A percentile compares a stretch with the other conserved stretches of the same genome.
These are phyloP conservation scores for Nicotiana undulata DNA, from an alignment of 257 asterid genomes.

Conservation along the genomic window DNA sequence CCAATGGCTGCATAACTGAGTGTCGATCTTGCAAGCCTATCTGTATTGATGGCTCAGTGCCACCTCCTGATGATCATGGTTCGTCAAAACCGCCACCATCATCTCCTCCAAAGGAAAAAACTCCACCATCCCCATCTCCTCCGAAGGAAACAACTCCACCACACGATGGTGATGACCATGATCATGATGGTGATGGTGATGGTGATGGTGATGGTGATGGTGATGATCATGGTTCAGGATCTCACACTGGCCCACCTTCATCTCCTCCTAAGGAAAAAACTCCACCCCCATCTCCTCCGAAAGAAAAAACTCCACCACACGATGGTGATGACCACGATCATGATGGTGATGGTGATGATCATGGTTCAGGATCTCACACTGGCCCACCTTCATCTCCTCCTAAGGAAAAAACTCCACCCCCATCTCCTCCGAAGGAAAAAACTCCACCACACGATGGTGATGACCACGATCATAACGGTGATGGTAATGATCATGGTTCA, in stretches of 20 bases:
- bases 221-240: no score
- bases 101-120: not conserved
- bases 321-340: no score
- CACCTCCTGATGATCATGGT: not conserved
- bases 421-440: no score
- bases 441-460: no score
- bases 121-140: not conserved
- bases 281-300: not conserved
- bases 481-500: no score
- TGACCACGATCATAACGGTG: no score
- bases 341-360: no score
- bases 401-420: not conserved
- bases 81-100: not conserved
- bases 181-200: no score
- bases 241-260: no score
- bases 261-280: not conserved
- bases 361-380: no score
- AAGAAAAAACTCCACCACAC: not conserved
- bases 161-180: no score
- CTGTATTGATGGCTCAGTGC: not conserved
- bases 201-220: no score
- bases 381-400: not conserved
- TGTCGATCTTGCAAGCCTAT: conserved; percentile 8
- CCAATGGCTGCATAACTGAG: not conserved
- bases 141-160: not conserved